A percentile compares a stretch with the other conserved stretches of the same genome.
These are phyloP conservation scores for Cyclotella cryptica DNA, from an alignment of 108 stramenopile genomes.

Conservation along the genomic window DNA sequence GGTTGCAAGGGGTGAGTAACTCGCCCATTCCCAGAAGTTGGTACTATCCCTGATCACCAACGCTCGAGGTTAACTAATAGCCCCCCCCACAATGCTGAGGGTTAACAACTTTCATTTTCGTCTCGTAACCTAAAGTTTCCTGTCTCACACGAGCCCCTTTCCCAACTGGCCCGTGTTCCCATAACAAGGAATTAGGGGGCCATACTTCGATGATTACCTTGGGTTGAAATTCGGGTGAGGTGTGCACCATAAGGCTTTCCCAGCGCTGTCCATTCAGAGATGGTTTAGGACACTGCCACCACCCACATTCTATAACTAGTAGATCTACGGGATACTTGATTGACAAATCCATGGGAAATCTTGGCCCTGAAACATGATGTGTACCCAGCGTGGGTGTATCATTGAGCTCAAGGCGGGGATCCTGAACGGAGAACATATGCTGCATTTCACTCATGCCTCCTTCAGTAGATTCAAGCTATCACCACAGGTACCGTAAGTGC, in stretches of 20 bases:
- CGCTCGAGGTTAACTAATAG: background rate
- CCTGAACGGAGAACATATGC: background rate
- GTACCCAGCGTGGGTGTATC: too few species aligned
- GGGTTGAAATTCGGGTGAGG: background rate
- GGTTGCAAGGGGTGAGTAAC: background rate
- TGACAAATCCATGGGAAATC: background rate
- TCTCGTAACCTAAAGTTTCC: background rate
- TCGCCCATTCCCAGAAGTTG: background rate
- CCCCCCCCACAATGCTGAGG: conserved; percentile 4
- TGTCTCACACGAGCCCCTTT: background rate
- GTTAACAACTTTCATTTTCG: background rate
- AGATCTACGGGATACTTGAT: background rate
- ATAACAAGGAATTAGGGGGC: conserved; percentile 1
- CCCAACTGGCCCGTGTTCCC: background rate
- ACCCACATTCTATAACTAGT: conserved; percentile 1
- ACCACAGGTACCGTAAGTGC: background rate
- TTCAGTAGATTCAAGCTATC: conserved; percentile 2
- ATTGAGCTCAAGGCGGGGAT: too few species aligned
- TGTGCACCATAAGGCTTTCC: background rate
- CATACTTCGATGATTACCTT: background rate
- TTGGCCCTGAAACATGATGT: background rate
- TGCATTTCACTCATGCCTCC: background rate
- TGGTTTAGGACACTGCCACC: background rate
- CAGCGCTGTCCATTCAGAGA: background rate
- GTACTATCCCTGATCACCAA: background rate